Conservation (phyloP, 2,329 filamentous ascomycete genomes). For the Ophiostoma piceae region DNA sequence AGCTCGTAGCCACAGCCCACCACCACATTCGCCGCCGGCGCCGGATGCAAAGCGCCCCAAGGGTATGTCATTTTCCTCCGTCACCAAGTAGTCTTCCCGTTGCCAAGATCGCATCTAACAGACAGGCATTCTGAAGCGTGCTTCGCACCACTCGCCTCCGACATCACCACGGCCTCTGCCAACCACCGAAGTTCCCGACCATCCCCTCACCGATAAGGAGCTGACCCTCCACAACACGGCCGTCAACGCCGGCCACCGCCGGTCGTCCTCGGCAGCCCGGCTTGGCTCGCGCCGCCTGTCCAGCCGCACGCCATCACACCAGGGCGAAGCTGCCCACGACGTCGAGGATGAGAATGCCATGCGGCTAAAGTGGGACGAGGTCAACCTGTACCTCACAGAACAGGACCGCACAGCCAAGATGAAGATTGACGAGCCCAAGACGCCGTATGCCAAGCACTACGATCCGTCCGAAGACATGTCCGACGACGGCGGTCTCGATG, state of each 20-base stretch:
- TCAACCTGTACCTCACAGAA: slow-evolving; percentile 93
- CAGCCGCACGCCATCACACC: slow-evolving; percentile 43
- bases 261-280: slow-evolving; percentile 69
- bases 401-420: slow-evolving; percentile 93
- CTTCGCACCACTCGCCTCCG: slow-evolving; percentile 59
- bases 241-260: slow-evolving; percentile 83
- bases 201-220: slow-evolving; percentile 69
- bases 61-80: slow-evolving; percentile 34
- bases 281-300: slow-evolving; percentile 71
- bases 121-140: slow-evolving; percentile 93
- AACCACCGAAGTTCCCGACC: slow-evolving; percentile 39
- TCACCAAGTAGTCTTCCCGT: background rate
- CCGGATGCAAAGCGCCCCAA: slow-evolving; percentile 42
- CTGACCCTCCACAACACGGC: slow-evolving; percentile 91
- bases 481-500: slow-evolving; percentile 72
- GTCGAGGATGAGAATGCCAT: slow-evolving; percentile 55
- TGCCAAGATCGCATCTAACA: background rate
- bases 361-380: slow-evolving; percentile 96
- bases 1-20: background rate
- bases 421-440: slow-evolving; percentile 99
- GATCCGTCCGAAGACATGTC: slow-evolving; percentile 83
- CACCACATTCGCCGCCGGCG: slow-evolving; percentile 39
- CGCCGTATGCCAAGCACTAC: slow-evolving; percentile 88
- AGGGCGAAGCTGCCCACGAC: slow-evolving; percentile 28
- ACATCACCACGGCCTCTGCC: slow-evolving; percentile 43